These are phyloP conservation scores for Lipomyces sp. DNA, from an alignment of 805 yeast species.

Conservation along the genomic window DNA sequence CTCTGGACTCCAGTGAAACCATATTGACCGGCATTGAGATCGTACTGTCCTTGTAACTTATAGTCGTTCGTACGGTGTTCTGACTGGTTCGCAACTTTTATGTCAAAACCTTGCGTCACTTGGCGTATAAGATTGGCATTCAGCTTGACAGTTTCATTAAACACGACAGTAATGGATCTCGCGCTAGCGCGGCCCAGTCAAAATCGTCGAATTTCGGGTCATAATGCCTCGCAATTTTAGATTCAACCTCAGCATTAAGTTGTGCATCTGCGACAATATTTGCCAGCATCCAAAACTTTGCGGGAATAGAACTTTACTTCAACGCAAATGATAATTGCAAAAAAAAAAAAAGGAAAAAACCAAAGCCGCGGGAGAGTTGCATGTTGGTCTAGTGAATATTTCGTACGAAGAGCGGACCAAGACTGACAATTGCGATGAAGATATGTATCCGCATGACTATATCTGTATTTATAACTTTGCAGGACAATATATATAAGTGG, in stretches of 20 bases:
- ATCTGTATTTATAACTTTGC: too few relatives aligned
- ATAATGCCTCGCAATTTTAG: slow-evolving; percentile 17
- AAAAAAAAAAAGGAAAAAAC: slow-evolving; percentile 26
- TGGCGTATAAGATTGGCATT: slow-evolving; percentile 19
- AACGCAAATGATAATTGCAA: slow-evolving; percentile 30
- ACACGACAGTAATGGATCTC: slow-evolving; percentile 25
- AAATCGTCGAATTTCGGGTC: slow-evolving; percentile 16
- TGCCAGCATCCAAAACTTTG: slow-evolving; percentile 26
- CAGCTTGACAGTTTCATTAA: slow-evolving; percentile 30
- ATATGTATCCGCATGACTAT: too few relatives aligned
- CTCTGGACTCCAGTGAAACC: slow-evolving; percentile 30
- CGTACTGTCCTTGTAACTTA: background rate
- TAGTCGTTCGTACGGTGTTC: background rate
- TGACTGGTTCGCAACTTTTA: slow-evolving; percentile 13
- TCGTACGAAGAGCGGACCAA: slow-evolving; percentile 11
- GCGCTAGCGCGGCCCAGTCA: slow-evolving; percentile 23
- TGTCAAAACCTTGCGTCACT: slow-evolving; percentile 16
- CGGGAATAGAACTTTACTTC: slow-evolving; percentile 27
- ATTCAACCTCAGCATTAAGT: slow-evolving; percentile 15
- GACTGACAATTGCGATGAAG: slow-evolving; percentile 6
- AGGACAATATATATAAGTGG: too few relatives aligned
- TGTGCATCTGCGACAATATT: slow-evolving; percentile 19
- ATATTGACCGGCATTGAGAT: slow-evolving; percentile 17
- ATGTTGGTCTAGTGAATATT: background rate
- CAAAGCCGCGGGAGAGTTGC: slow-evolving; percentile 17